phyloP scores from a whole-genome alignment of 2,329 filamentous ascomycete species.

The Microcyclosporella mali region DNA sequence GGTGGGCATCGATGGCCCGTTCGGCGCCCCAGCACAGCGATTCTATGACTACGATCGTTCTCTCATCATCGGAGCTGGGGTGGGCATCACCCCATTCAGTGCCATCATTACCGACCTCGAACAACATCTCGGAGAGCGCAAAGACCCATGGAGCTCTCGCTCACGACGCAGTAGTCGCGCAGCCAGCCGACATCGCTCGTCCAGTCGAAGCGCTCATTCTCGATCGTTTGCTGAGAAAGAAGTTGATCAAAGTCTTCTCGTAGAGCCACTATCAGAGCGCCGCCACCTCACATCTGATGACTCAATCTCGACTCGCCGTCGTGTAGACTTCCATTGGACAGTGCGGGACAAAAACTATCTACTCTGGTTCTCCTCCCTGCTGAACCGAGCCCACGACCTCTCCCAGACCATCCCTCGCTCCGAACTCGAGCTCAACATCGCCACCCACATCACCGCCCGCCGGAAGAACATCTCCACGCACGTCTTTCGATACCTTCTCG shows the following conservation, averaged over 20 bases:
- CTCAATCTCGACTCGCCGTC: slow-evolving; percentile 21
- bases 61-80: slow-evolving; percentile 52
- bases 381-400: slow-evolving; percentile 40
- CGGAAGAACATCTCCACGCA: slow-evolving; percentile 49
- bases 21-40: slow-evolving; percentile 52
- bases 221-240: not conserved
- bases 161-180: not conserved
- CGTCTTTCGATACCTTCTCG: slow-evolving; percentile 52
- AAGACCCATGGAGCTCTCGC: slow-evolving; percentile 11
- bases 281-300: not conserved
- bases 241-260: not conserved
- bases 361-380: slow-evolving; percentile 52
- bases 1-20: slow-evolving; percentile 53
- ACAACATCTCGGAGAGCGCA: slow-evolving; percentile 23
- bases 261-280: not conserved
- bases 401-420: slow-evolving; percentile 28
- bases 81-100: slow-evolving; percentile 54
- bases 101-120: slow-evolving; percentile 53
- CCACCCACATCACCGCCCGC: slow-evolving; percentile 53
- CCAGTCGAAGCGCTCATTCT: slow-evolving; percentile 1
- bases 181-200: not conserved
- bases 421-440: slow-evolving; percentile 49
- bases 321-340: slow-evolving; percentile 57
- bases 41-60: slow-evolving; percentile 55
- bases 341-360: slow-evolving; percentile 53